Evolutionary conservation across 805 yeast species (phyloP), one percentile per base, ranked within the genome.

Genomic region (Zygosaccharomyces kombuchaensis): DNA sequence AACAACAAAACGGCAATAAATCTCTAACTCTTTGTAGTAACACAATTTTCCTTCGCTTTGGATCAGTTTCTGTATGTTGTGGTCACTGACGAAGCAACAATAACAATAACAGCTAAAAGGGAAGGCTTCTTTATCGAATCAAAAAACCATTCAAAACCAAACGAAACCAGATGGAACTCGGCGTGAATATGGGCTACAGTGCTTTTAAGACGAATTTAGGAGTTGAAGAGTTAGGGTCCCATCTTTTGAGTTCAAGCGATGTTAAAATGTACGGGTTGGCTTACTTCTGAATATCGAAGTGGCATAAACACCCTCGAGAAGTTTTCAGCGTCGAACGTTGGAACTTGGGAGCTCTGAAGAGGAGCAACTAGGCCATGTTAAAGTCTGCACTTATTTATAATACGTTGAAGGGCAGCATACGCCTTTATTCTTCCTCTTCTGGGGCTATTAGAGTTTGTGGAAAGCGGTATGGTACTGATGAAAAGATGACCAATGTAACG

Each of bases 401-500:
- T 27, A 31, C 34, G 34, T 22, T 26, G 34, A 38, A 38, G 41
- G 41, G 41, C 17, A 17, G 25, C 16, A 17, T 38, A 16, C 29
- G 41, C 7, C 23, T 38, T 16, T 38, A 38, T 25, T 16, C 34
- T 17, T 25, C 10, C 2, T 17, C 32, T 9, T 32, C 45, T 16
- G 36, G 27, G 13, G 12, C 32, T 13, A 23, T 45, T 8, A 43
- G 41, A 13, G 65, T 86, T 2, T 70, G 73, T 40, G 84, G 81
- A 1, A 70, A 74, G 44, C 54, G 65, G 0, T 84, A 80, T 58
- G 62, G 69, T 16, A 73, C 82, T 0, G 95, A 89, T 62, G 44
- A 58, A 4, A 83, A 78, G 31, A 80, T 87, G 85, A 88, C 97
- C 2, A 93, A 93, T 59, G 83, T 87, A 1, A 86, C 96, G 0